Evolutionary conservation across 2,329 filamentous ascomycete genomes (phyloP).

Genomic region (Ophiostoma quercus): DNA sequence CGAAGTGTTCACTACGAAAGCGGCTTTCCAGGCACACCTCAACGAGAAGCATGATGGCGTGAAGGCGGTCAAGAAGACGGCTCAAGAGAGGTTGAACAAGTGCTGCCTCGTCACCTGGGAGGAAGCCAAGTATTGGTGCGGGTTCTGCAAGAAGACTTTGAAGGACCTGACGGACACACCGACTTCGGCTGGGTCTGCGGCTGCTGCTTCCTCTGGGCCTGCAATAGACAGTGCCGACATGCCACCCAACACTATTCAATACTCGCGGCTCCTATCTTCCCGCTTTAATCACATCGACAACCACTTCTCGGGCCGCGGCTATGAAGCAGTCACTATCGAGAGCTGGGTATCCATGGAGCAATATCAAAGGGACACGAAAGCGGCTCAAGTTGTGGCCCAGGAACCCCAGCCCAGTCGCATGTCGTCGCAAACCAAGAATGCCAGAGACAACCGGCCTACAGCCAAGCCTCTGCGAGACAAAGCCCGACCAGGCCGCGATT

Average conservation of each 20-base stretch:
- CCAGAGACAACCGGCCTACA: background rate
- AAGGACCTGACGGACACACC: constrained; percentile 35
- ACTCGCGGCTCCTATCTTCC: constrained; percentile 36
- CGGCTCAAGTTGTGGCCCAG: background rate
- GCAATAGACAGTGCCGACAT: background rate
- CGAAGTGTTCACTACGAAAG: background rate
- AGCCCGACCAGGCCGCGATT: background rate
- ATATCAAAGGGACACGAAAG: background rate
- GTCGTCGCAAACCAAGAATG: background rate
- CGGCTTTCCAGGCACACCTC: constrained; percentile 6
- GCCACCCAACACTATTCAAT: background rate
- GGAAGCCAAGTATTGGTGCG: constrained; percentile 74
- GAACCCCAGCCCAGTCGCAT: background rate
- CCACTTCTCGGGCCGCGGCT: constrained; percentile 56
- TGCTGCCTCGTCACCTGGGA: constrained; percentile 61
- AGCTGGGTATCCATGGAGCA: background rate
- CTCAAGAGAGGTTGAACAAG: constrained; percentile 42
- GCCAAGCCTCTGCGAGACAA: background rate
- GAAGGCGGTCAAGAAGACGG: constrained; percentile 33
- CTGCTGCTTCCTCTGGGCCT: background rate
- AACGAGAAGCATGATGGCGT: constrained; percentile 42
- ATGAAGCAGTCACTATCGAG: constrained; percentile 17
- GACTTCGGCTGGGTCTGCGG: background rate
- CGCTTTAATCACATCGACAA: constrained; percentile 56
- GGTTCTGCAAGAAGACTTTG: constrained; percentile 64